These are phyloP conservation scores for Juglanconis oblonga DNA, from an alignment of 2,329 filamentous ascomycete species.

Conservation along the genomic window DNA sequence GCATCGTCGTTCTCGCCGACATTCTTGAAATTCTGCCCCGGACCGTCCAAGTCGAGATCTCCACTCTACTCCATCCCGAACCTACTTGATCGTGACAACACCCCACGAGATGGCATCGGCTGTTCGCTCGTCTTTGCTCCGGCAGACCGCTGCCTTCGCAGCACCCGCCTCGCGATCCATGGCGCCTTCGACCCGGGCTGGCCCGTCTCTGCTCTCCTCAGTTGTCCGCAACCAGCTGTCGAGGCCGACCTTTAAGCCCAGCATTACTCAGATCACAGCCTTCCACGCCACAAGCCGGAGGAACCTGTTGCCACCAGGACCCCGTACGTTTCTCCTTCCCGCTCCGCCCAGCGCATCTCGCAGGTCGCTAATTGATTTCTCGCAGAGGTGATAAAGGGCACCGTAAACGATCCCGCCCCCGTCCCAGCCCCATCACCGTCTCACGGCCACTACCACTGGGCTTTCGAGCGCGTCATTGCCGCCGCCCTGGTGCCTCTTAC, in stretches of 20 bases:
- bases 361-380: slow-evolving; percentile 39
- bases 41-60: background rate
- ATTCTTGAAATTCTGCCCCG: background rate
- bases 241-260: slow-evolving; percentile 28
- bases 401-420: slow-evolving; percentile 83
- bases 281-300: slow-evolving; percentile 82
- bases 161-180: slow-evolving; percentile 36
- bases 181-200: slow-evolving; percentile 20
- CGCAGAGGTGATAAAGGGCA: slow-evolving; percentile 63
- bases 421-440: slow-evolving; percentile 69
- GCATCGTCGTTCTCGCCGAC: slow-evolving; percentile 1
- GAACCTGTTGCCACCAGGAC: slow-evolving; percentile 76
- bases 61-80: background rate
- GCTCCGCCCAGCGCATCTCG: background rate
- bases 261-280: slow-evolving; percentile 59
- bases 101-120: slow-evolving; percentile 52
- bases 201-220: slow-evolving; percentile 19
- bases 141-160: slow-evolving; percentile 46
- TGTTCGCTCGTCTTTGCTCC: slow-evolving; percentile 52
- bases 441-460: slow-evolving; percentile 98
- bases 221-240: slow-evolving; percentile 18
- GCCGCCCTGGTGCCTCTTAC: slow-evolving; percentile 81
- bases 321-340: slow-evolving; percentile 60
- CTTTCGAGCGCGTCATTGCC: slow-evolving; percentile 84
- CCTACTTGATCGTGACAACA: slow-evolving; percentile 22